Percentiles rank a stretch among this genome's conserved stretches.
Evolutionary conservation across 192 early-diverging fungal species (phyloP).

Genomic region (Backusella circina): DNA sequence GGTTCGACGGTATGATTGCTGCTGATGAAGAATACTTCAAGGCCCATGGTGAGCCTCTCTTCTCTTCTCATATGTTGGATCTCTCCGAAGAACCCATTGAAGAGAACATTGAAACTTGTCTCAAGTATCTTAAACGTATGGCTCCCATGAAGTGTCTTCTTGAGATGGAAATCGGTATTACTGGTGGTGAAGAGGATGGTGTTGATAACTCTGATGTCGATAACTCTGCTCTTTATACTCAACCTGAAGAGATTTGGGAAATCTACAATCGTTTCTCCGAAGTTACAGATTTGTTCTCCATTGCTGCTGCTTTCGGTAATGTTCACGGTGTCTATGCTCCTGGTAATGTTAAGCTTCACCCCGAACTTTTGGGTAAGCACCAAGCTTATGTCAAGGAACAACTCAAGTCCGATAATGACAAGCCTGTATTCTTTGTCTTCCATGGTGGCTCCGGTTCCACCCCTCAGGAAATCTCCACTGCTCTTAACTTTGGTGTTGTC

Average conservation of each 20-base stretch:
- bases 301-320: slow-evolving; percentile 65
- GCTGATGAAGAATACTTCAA: slow-evolving; percentile 95
- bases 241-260: slow-evolving; percentile 95
- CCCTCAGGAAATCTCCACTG: slow-evolving; percentile 41
- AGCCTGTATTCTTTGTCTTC: slow-evolving; percentile 96
- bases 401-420: slow-evolving; percentile 49
- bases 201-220: slow-evolving; percentile 94
- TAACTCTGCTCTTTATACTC: slow-evolving; percentile 88
- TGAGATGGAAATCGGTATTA: slow-evolving; percentile 99
- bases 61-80: slow-evolving; percentile 97
- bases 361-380: slow-evolving; percentile 89
- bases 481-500: slow-evolving; percentile 62
- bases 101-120: slow-evolving; percentile 88
- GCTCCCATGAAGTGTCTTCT: slow-evolving; percentile 81
- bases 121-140: slow-evolving; percentile 92
- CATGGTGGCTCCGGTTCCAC: slow-evolving; percentile 67
- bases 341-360: slow-evolving; percentile 93
- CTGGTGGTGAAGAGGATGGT: slow-evolving; percentile 98
- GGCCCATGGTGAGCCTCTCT: slow-evolving; percentile 89
- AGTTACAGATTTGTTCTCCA: slow-evolving; percentile 88
- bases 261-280: slow-evolving; percentile 86
- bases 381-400: slow-evolving; percentile 79
- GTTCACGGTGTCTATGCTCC: slow-evolving; percentile 84
- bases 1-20: slow-evolving; percentile 94
- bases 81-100: slow-evolving; percentile 91